Conservation (phyloP, 495 filamentous ascomycete species). For the Hyphodiscus hymeniophilus region DNA sequence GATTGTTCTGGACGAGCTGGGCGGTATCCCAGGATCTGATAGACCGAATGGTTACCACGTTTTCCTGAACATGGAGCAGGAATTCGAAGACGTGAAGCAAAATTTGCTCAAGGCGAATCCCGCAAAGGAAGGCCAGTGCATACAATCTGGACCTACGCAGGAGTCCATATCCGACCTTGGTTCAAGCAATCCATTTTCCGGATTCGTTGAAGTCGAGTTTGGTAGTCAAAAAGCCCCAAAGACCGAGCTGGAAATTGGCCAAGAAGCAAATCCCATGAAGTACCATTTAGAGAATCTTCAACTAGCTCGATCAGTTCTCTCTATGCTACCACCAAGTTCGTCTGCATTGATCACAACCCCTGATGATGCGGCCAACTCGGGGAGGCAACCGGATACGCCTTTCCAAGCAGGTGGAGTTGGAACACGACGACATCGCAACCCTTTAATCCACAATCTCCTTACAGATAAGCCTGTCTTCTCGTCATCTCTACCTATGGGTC, state of each 20-base stretch:
- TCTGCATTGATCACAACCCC: conserved; percentile 86
- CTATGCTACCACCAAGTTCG: conserved; percentile 73
- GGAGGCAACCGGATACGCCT: conserved; percentile 29
- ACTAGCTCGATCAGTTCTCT: conserved; percentile 56
- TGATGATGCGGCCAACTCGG: conserved; percentile 64
- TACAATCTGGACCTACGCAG: neutral
- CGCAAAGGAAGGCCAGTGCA: neutral
- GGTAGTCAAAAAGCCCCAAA: conserved; percentile 16
- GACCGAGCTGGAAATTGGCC: neutral
- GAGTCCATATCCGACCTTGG: conserved; percentile 16
- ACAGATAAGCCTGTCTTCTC: conserved; percentile 91
- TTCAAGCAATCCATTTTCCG: conserved; percentile 39
- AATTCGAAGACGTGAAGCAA: conserved; percentile 58
- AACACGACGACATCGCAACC: conserved; percentile 74
- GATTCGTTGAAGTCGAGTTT: conserved; percentile 33
- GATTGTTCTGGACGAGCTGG: conserved; percentile 81
- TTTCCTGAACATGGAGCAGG: conserved; percentile 93
- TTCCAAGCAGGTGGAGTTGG: conserved; percentile 50
- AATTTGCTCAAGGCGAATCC: conserved; percentile 37
- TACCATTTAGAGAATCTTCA: conserved; percentile 66
- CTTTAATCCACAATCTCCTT: conserved; percentile 91
- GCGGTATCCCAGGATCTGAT: conserved; percentile 70
- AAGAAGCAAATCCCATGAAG: neutral
- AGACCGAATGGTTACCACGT: conserved; percentile 66
- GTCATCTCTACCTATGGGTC: conserved; percentile 71